Evolutionary conservation across 148 eudicot genomes (phyloP).

Genomic region (Dysphania ambrosioides): DNA sequence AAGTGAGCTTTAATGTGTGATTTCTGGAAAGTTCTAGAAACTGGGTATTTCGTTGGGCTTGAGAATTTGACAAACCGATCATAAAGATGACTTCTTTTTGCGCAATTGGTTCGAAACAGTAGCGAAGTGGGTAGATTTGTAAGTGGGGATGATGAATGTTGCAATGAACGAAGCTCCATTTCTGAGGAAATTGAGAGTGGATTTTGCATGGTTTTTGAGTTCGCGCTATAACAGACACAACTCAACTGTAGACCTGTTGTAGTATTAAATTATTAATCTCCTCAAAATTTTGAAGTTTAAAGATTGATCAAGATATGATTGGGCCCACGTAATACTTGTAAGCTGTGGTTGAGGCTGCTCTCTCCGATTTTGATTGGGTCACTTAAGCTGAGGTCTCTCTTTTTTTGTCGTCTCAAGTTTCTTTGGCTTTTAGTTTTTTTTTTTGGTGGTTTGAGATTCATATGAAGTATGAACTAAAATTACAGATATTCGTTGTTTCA

Average conservation of each 20-base stretch:
- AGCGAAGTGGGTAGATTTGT: conserved; percentile 6
- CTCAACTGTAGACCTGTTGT: background rate
- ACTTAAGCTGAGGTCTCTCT: background rate
- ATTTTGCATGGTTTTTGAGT: conserved; percentile 12
- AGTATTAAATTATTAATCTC: background rate
- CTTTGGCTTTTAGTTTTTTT: no score
- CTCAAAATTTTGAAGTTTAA: background rate
- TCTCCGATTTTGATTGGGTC: background rate
- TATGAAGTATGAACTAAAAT: no score
- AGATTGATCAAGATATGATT: conserved; percentile 19
- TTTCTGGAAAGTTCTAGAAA: background rate
- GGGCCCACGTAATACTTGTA: background rate
- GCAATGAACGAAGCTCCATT: conserved; percentile 18
- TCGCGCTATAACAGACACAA: background rate
- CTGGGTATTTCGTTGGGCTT: background rate
- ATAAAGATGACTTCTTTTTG: background rate
- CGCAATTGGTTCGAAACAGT: background rate
- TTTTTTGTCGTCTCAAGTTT: no score
- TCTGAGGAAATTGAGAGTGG: background rate
- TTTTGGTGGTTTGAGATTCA: no score
- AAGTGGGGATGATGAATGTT: background rate
- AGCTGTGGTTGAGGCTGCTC: conserved; percentile 12
- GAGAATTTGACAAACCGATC: background rate
- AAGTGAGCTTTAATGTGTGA: conserved; percentile 2
- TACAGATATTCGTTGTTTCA: no score